phyloP scores from a whole-genome alignment of 108 stramenopile species.

The Pseudonitzschia multiseries region DNA sequence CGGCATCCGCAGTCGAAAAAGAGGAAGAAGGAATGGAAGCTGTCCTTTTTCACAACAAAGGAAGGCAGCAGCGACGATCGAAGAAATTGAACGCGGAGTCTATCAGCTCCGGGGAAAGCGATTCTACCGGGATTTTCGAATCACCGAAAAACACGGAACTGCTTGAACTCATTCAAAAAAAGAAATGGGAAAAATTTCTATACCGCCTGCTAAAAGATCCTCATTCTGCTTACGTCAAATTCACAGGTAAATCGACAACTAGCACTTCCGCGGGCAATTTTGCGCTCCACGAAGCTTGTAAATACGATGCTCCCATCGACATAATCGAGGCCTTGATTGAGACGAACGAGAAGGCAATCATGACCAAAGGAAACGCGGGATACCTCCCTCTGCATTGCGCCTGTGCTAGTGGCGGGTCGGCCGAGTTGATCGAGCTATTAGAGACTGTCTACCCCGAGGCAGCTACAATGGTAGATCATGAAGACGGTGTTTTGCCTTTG shows the following conservation, averaged over 20 bases:
- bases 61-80: not conserved
- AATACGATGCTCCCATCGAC: conserved; percentile 46
- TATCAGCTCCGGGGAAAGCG: not conserved
- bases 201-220: conserved; percentile 9
- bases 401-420: conserved; percentile 56
- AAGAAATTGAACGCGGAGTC: not conserved
- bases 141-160: not conserved
- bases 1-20: not conserved
- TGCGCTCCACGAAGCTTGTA: conserved; percentile 55
- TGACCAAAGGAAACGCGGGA: conserved; percentile 42
- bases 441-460: conserved; percentile 64
- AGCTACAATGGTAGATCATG: conserved; percentile 26
- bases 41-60: conserved; percentile 8
- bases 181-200: conserved; percentile 20
- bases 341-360: conserved; percentile 39
- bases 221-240: not conserved
- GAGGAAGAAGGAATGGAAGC: conserved; percentile 22
- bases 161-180: conserved; percentile 7
- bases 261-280: conserved; percentile 22
- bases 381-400: conserved; percentile 73
- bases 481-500: conserved; percentile 48
- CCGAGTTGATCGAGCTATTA: conserved; percentile 45
- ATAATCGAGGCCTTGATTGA: conserved; percentile 40
- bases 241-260: not conserved
- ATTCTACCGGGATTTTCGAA: not conserved